phyloP scores from a whole-genome alignment of 2,329 filamentous ascomycete genomes.

The Verticillium longisporum region DNA sequence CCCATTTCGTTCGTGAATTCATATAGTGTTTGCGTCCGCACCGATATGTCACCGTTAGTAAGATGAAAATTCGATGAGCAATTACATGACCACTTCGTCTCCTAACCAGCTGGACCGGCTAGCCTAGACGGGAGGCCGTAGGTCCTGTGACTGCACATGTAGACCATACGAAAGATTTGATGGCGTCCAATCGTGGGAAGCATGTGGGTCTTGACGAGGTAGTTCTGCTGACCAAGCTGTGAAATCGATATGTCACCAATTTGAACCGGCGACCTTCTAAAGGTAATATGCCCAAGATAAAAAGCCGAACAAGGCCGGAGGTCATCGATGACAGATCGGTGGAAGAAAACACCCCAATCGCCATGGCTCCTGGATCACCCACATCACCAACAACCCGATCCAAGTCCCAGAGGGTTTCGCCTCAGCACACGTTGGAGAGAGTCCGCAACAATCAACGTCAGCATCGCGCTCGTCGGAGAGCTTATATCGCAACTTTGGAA shows the following conservation, averaged over 20 bases:
- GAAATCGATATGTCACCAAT: no score
- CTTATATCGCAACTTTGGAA: constrained; percentile 31
- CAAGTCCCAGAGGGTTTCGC: not conserved
- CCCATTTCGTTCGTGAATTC: no score
- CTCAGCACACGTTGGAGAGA: constrained; percentile 24
- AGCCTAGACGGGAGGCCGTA: no score
- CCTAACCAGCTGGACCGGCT: no score
- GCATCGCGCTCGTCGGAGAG: constrained; percentile 36
- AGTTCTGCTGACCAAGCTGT: no score
- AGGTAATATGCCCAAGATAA: not conserved
- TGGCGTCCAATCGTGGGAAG: no score
- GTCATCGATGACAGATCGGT: constrained; percentile 1
- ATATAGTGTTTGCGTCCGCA: not conserved
- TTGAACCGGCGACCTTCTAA: not conserved
- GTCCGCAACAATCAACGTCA: constrained; percentile 45
- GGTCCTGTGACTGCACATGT: no score
- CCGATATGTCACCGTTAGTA: not conserved
- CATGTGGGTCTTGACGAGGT: no score
- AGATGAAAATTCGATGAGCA: no score
- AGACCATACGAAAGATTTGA: no score
- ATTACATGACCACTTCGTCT: no score
- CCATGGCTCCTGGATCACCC: not conserved
- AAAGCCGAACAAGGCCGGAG: no score
- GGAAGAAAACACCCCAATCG: not conserved
- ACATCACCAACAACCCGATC: not conserved